Evolutionary conservation across 2,329 filamentous ascomycete species (phyloP), one percentile per base, ranked within the genome.

Genomic region (Curvularia lunata): DNA sequence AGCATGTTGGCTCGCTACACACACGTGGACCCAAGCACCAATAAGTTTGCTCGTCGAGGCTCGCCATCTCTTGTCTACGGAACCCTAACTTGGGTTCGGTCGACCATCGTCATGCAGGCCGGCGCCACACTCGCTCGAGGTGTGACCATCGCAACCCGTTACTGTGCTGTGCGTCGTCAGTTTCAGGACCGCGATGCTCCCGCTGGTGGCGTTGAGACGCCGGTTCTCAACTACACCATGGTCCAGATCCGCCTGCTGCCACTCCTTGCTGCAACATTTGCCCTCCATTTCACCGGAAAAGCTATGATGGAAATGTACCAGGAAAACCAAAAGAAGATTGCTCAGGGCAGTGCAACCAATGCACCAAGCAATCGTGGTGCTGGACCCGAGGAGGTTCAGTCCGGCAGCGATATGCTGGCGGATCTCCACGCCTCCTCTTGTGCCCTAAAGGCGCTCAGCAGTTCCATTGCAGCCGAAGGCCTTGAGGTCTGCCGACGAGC

Each of bases 201-300:
- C 27, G 80, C 83, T 37, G 80, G 79, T 38, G 80, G 83, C 60
- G 85, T 84, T 5, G 90, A 92, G 79, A 91, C 87, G 72, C 88
- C 89, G 67, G 90, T 92, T 1, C 80, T 92, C 27, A 89, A 92
- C 80, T 92, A 92, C 77, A 91, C 89, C 61, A 92, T 91, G 86
- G 90, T 92, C 7, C 89, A 92, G 73, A 85, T 89, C 69, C 85
- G 90, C 47, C 80, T 92, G 2, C 79, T 92, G 21, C 89, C 90
- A 1, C 81, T 92, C 3, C 80, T 93, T 8, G 90, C 90, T 0
- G 84, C 89, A 1, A 90, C 88, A 1, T 92, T 89, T 63, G 90
- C 90, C n/a, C 81, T 92, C 12, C 89, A 91, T 75, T 92, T 92
- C 71, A 92, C 90, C 19, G 90, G 90, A 30, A 86, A 88, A 54